Evolutionary conservation across 495 filamentous ascomycete species (phyloP).

Genomic region (Penicillium tannophilum): DNA sequence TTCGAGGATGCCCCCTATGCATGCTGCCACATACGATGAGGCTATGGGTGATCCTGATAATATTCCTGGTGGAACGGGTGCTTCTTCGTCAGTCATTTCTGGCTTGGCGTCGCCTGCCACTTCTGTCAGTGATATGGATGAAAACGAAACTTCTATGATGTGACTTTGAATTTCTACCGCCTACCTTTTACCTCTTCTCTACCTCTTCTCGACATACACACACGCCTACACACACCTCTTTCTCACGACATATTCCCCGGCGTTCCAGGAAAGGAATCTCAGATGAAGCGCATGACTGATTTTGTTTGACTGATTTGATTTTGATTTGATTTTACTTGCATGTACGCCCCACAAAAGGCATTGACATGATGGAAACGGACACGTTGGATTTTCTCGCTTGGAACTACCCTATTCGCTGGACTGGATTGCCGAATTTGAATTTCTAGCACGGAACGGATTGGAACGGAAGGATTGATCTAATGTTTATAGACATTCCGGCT

Average conservation of each 20-base stretch:
- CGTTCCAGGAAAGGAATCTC: background rate
- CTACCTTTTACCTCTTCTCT: background rate
- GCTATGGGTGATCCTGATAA: slow-evolving; percentile 24
- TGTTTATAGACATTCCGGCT: slow-evolving; percentile 5
- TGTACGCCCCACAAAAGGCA: slow-evolving; percentile 1
- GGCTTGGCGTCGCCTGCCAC: slow-evolving; percentile 37
- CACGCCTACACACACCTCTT: background rate
- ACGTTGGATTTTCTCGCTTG: background rate
- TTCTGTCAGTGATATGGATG: slow-evolving; percentile 32
- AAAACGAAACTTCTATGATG: slow-evolving; percentile 15
- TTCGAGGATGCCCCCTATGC: slow-evolving; percentile 13
- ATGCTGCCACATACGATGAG: slow-evolving; percentile 24
- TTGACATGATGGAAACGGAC: background rate
- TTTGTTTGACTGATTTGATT: background rate
- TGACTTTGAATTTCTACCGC: slow-evolving; percentile 12
- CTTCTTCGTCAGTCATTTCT: slow-evolving; percentile 37
- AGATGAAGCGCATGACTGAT: slow-evolving; percentile 14
- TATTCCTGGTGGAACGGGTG: slow-evolving; percentile 13
- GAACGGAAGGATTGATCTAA: background rate
- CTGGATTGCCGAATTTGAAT: background rate
- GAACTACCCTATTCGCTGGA: background rate
- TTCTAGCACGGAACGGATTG: background rate
- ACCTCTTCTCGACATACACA: background rate
- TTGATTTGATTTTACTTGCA: background rate
- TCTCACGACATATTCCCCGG: slow-evolving; percentile 3